phyloP scores from a whole-genome alignment of 2,329 filamentous ascomycete genomes.

The Thelonectria discophora region DNA sequence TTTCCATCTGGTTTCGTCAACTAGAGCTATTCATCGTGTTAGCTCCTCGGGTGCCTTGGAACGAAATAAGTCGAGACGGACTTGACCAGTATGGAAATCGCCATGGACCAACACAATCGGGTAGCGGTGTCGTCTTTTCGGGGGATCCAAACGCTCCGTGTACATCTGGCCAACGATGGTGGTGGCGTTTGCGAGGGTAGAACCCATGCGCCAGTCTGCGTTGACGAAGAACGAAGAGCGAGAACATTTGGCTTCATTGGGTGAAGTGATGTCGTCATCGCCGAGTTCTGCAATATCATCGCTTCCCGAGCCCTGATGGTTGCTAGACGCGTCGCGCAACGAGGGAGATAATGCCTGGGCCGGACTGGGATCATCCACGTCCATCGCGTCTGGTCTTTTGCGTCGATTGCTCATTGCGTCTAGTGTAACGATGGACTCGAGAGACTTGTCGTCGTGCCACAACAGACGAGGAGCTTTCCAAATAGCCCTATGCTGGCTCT shows the following conservation, averaged over 20 bases:
- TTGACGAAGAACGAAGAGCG: slow-evolving; percentile 42
- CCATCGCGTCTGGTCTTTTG: background rate
- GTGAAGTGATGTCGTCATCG: background rate
- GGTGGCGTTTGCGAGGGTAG: slow-evolving; percentile 21
- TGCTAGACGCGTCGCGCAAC: background rate
- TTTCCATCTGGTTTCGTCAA: slow-evolving; percentile 57
- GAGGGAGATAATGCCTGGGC: background rate
- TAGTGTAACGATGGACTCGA: background rate
- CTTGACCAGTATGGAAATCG: slow-evolving; percentile 48
- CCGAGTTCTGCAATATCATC: background rate
- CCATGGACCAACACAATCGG: slow-evolving; percentile 50
- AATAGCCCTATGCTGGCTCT: background rate
- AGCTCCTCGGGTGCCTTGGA: background rate
- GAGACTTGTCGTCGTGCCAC: background rate
- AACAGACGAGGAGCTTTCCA: background rate
- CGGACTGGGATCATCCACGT: background rate
- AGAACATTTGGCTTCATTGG: slow-evolving; percentile 27
- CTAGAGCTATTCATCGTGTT: slow-evolving; percentile 45
- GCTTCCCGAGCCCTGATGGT: background rate
- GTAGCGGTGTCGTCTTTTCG: slow-evolving; percentile 21
- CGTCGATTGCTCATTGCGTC: slow-evolving; percentile 3
- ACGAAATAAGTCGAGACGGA: slow-evolving; percentile 18
- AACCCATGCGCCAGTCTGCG: slow-evolving; percentile 32
- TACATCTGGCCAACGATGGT: slow-evolving; percentile 46
- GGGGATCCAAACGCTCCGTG: slow-evolving; percentile 46